These are phyloP conservation scores for Beauveria bassiana DNA, from an alignment of 2,329 filamentous ascomycete species.

Conservation along the genomic window DNA sequence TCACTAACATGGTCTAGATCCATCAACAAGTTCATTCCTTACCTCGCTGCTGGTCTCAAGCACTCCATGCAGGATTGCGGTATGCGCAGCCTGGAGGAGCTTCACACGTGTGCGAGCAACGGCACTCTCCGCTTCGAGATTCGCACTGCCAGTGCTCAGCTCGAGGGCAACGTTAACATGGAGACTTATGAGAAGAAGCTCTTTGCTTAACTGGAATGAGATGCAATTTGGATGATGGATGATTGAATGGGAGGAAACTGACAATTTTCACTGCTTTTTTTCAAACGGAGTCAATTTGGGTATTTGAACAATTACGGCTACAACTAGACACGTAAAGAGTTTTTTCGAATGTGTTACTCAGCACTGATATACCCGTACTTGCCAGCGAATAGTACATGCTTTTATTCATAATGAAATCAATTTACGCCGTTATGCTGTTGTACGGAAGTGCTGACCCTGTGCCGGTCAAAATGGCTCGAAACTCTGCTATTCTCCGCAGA, in stretches of 20 bases:
- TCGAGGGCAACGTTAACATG: conserved; percentile 96
- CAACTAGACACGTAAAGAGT: conserved; percentile 11
- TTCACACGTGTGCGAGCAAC: conserved; percentile 66
- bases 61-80: conserved; percentile 97
- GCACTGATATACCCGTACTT: conserved; percentile 12
- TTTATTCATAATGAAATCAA: conserved; percentile 5
- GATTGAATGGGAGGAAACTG: background rate
- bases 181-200: conserved; percentile 99
- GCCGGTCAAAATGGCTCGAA: background rate
- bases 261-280: conserved; percentile 6
- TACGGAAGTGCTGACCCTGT: conserved; percentile 10
- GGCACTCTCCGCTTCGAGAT: conserved; percentile 87
- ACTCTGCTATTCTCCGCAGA: background rate
- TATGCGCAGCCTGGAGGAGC: conserved; percentile 66
- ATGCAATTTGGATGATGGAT: conserved; percentile 1
- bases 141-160: conserved; percentile 85
- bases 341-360: conserved; percentile 7
- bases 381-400: conserved; percentile 13
- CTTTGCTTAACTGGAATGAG: conserved; percentile 58
- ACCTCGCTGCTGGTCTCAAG: conserved; percentile 90
- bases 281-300: conserved; percentile 5
- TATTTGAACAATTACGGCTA: conserved; percentile 3
- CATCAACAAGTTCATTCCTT: conserved; percentile 91
- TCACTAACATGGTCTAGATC: conserved; percentile 46
- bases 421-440: conserved; percentile 9